These are phyloP conservation scores for Acer saccharum DNA, from an alignment of 345 rosid species.

Conservation along the genomic window DNA sequence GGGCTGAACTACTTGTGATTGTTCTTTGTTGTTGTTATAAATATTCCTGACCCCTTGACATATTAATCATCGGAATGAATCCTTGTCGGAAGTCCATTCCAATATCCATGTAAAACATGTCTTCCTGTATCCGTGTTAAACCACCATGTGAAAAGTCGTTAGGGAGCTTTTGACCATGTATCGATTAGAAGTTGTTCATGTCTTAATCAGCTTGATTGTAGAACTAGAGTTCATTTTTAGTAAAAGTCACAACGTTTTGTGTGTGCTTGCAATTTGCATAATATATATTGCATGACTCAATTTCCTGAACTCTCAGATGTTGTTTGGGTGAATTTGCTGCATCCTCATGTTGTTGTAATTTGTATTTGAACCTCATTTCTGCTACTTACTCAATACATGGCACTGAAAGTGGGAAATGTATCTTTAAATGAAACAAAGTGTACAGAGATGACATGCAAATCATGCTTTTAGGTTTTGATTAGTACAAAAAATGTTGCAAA, in stretches of 20 bases:
- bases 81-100: slow-evolving; percentile 18
- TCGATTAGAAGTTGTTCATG: not conserved
- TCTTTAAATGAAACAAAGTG: too few species aligned
- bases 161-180: not conserved
- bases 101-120: slow-evolving; percentile 12
- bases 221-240: not conserved
- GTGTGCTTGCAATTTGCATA: not conserved
- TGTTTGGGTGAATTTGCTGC: too few species aligned
- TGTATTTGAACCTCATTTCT: not conserved
- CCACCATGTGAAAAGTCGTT: not conserved
- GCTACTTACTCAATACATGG: not conserved
- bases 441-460: not conserved
- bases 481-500: not conserved
- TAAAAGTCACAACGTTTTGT: not conserved
- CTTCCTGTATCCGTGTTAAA: not conserved
- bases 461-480: not conserved
- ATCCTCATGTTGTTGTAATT: too few species aligned
- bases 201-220: slow-evolving; percentile 6
- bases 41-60: slow-evolving; percentile 24
- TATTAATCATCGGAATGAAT: slow-evolving; percentile 11
- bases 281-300: not conserved
- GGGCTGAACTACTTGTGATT: slow-evolving; percentile 66
- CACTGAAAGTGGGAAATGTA: not conserved
- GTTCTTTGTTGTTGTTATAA: slow-evolving; percentile 25
- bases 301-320: not conserved